Conservation (phyloP, 345 rosid species). For the Euphorbia lathyris region DNA sequence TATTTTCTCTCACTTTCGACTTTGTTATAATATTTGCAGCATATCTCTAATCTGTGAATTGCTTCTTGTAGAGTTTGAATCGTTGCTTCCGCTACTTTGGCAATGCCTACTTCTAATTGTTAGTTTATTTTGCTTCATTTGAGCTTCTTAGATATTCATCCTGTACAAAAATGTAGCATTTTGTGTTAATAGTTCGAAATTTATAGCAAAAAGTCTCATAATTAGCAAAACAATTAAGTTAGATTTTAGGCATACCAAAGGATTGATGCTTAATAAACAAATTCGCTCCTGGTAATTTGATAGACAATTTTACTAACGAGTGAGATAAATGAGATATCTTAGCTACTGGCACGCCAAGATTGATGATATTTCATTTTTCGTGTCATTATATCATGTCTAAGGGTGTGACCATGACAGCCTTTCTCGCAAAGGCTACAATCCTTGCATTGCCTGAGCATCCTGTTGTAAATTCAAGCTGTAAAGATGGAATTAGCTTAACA, state of each 20-base stretch:
- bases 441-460: constrained; percentile 84
- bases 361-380: background rate
- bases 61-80: too few relatives aligned
- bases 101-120: background rate
- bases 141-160: background rate
- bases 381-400: constrained; percentile 73
- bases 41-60: too few relatives aligned
- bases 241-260: background rate
- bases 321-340: background rate
- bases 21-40: too few relatives aligned
- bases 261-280: background rate
- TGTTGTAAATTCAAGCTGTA: constrained; percentile 75
- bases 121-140: constrained; percentile 5
- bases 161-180: background rate
- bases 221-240: background rate
- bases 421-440: constrained; percentile 90
- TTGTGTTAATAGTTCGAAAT: background rate
- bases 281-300: background rate
- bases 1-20: too few relatives aligned
- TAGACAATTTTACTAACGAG: background rate
- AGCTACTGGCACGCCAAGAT: background rate
- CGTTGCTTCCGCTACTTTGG: too few relatives aligned
- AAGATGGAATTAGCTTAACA: constrained; percentile 89
- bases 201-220: background rate
- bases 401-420: constrained; percentile 97